Base-by-base conservation (phyloP, 805 yeast species). In the Blastobotrys mokoenaii region DNA sequence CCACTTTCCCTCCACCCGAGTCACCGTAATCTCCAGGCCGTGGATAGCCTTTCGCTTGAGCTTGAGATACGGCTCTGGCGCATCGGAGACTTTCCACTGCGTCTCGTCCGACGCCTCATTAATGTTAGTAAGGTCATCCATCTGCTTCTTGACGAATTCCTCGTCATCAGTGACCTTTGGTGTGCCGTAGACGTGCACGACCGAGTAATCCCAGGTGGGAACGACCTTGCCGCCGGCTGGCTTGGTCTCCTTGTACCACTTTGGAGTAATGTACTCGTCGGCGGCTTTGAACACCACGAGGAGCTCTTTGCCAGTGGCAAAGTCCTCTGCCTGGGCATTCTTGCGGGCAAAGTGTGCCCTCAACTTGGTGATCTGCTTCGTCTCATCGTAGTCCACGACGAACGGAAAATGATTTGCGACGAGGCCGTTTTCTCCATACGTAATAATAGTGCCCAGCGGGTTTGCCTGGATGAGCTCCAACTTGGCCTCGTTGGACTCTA, bases 161-260 rank as follows among this genome's bases (percentile, higher is more conserved):
- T 71, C 73, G 43, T 73, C 77, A 15, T 47, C 44, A 12, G 75
- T 56, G 20, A 72, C 49, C 20, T 49, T 64, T 8, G 80, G 70
- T 25, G 59, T 69, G 2, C 85, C 85, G 46, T 72, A 65, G 37
- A 73, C 65, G 54, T 80, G 84, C 29, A 74, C 78, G 3, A 74
- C 62, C 1, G 74, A 77, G 60, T 72, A 79, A 57, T 76, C 80
- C 84, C 84, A 80, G 1, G 85, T 80, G 14, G 85, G 84, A n/a
- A 79, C 85, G 36, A 68, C 70, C 55, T 77, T 79, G 49, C 77
- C 80, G 29, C 80, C 74, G 40, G 67, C 68, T 40, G 69, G 62
- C 62, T 80, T 79, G 16, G 70, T 66, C n/a, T 50, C 54, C 6
- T 77, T 73, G 54, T 80, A 80, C 71, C 79, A 80, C 12, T 70